A percentile compares a stretch with the other conserved stretches of the same genome.
phyloP scores from a whole-genome alignment of 805 yeast species.

The Spathaspora passalidarum region DNA sequence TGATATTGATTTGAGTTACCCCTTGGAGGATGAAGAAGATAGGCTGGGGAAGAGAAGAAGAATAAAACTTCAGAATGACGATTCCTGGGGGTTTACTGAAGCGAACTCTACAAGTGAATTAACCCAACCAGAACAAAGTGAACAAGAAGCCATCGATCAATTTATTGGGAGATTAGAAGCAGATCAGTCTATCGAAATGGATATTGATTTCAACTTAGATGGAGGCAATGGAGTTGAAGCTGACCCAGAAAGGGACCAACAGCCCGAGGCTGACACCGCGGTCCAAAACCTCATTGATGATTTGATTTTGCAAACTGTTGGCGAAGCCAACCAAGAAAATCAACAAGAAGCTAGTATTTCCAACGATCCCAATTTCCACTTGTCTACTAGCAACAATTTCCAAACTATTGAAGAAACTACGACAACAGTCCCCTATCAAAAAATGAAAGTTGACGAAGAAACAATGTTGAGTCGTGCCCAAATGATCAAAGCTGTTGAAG shows the following conservation, averaged over 20 bases:
- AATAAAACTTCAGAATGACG: conserved; percentile 14
- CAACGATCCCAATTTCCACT: conserved; percentile 6
- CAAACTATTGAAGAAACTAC: not conserved
- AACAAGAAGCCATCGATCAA: not conserved
- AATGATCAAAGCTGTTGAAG: not conserved
- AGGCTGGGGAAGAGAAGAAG: conserved; percentile 13
- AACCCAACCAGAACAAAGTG: not conserved
- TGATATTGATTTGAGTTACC: conserved; percentile 18
- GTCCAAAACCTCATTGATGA: conserved; percentile 5
- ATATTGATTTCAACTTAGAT: conserved; percentile 3
- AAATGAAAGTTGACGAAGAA: conserved; percentile 1
- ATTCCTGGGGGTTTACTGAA: conserved; percentile 12
- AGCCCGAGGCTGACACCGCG: not conserved
- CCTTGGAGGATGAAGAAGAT: conserved; percentile 7
- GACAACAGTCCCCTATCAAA: not conserved
- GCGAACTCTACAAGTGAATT: not conserved
- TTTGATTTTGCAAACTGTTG: conserved; percentile 2
- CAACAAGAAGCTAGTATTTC: conserved; percentile 2
- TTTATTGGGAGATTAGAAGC: not conserved
- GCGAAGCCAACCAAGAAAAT: not conserved
- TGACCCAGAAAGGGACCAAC: not conserved
- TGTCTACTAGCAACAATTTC: conserved; percentile 1
- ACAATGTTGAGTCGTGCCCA: not conserved
- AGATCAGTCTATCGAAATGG: conserved; percentile 5
- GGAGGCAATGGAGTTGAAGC: not conserved